These are phyloP conservation scores for Colletotrichum sp. DNA, from an alignment of 2,329 filamentous ascomycete genomes.

Conservation along the genomic window DNA sequence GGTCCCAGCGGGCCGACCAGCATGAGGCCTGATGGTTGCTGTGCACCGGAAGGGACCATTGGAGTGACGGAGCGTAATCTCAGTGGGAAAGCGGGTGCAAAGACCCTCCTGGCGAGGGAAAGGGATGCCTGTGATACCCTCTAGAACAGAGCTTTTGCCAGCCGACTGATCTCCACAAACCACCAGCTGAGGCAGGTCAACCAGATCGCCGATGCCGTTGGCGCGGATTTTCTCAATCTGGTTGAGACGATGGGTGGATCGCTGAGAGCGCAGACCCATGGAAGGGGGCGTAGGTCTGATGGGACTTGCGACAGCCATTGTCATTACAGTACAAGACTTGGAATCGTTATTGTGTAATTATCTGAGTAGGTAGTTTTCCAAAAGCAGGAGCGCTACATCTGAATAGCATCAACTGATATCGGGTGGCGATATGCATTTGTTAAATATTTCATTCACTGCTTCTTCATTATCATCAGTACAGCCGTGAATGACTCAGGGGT, in stretches of 20 bases:
- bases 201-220: conserved; percentile 36
- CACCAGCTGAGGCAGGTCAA: conserved; percentile 51
- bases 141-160: conserved; percentile 63
- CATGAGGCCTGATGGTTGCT: conserved; percentile 8
- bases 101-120: conserved; percentile 58
- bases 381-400: background rate
- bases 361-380: background rate
- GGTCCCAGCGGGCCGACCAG: background rate
- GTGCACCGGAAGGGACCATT: background rate
- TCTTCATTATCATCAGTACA: background rate
- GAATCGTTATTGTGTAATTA: background rate
- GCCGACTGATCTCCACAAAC: conserved; percentile 61
- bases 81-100: conserved; percentile 62
- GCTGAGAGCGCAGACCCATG: background rate
- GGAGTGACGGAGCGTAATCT: conserved; percentile 51
- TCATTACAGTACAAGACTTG: background rate
- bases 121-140: conserved; percentile 59
- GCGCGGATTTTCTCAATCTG: conserved; percentile 39
- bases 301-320: background rate
- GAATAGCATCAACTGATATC: rapidly evolving
- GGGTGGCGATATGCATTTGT: background rate
- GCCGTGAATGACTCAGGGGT: background rate
- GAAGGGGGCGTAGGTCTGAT: background rate
- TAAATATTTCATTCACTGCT: background rate
- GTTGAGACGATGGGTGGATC: conserved; percentile 32